Evolutionary conservation across 1,284 basidiomycete species (phyloP).

Genomic region (Peniophora sp.): DNA sequence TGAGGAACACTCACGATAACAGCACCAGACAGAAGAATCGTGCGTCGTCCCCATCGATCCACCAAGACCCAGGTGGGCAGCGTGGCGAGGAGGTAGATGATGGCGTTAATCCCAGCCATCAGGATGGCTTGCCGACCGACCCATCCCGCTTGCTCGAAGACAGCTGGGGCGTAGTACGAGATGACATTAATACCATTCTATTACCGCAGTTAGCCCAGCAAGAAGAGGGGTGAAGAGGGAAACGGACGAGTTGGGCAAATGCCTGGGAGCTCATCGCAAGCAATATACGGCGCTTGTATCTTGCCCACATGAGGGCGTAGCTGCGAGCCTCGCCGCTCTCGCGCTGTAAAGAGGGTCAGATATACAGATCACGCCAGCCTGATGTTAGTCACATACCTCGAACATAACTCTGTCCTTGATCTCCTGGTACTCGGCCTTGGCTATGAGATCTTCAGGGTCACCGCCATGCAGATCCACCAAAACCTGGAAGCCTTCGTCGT

Average conservation of each 20-base stretch:
- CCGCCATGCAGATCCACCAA: slow-evolving; percentile 90
- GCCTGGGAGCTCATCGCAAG: slow-evolving; percentile 98
- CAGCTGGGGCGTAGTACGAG: slow-evolving; percentile 88
- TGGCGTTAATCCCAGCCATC: slow-evolving; percentile 93
- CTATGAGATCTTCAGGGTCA: slow-evolving; percentile 64
- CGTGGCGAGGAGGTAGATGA: slow-evolving; percentile 82
- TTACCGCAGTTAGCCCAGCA: slow-evolving; percentile 2
- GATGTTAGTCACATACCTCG: slow-evolving; percentile 46
- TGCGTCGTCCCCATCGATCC: slow-evolving; percentile 85
- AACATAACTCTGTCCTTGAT: slow-evolving; percentile 84
- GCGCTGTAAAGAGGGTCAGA: slow-evolving; percentile 33
- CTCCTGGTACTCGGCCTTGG: slow-evolving; percentile 84
- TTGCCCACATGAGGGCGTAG: slow-evolving; percentile 82
- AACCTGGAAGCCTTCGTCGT: slow-evolving; percentile 81
- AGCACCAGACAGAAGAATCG: slow-evolving; percentile 91
- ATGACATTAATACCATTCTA: slow-evolving; percentile 93
- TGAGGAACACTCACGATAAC: slow-evolving; percentile 50
- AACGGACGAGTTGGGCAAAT: slow-evolving; percentile 84
- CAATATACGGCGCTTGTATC: slow-evolving; percentile 84
- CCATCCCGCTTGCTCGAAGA: slow-evolving; percentile 83
- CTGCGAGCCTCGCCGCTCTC: slow-evolving; percentile 74
- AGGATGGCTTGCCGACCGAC: slow-evolving; percentile 93
- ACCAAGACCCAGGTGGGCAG: slow-evolving; percentile 92
- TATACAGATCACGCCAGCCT: background rate
- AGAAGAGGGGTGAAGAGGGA: background rate